Conservation (phyloP, 2,329 filamentous ascomycete species). For the Beauveria rudraprayagi region DNA sequence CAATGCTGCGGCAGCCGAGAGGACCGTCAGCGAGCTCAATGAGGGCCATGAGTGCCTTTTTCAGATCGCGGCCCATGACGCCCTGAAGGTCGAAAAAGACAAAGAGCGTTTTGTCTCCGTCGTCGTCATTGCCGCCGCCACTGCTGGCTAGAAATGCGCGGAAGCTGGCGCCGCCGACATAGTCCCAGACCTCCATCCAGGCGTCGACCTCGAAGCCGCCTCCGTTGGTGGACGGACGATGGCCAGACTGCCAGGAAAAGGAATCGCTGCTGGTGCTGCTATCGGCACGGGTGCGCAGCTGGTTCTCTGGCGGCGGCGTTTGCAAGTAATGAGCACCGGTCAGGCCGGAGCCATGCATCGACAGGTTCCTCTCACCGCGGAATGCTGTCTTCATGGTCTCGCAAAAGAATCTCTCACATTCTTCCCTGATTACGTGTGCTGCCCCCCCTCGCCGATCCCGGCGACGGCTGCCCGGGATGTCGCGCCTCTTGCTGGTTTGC, state of each 20-base stretch:
- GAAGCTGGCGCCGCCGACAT: slow-evolving; percentile 74
- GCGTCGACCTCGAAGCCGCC: slow-evolving; percentile 39
- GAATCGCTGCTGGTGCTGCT: not conserved
- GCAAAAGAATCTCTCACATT: slow-evolving; percentile 99
- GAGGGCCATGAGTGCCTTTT: slow-evolving; percentile 84
- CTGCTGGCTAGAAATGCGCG: slow-evolving; percentile 69
- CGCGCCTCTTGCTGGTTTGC: slow-evolving; percentile 27
- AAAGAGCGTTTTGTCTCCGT: slow-evolving; percentile 67
- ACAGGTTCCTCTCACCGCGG: slow-evolving; percentile 85
- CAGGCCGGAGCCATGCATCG: slow-evolving; percentile 73
- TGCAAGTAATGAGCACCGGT: slow-evolving; percentile 57
- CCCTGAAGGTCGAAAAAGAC: slow-evolving; percentile 72
- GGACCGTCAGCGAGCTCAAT: slow-evolving; percentile 78
- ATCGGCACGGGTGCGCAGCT: slow-evolving; percentile 28
- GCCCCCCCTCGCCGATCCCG: slow-evolving; percentile 72
- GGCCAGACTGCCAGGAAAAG: slow-evolving; percentile 11
- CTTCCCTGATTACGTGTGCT: slow-evolving; percentile 93
- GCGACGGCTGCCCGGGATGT: slow-evolving; percentile 31
- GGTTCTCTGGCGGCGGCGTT: slow-evolving; percentile 46
- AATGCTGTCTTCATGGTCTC: slow-evolving; percentile 90
- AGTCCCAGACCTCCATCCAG: slow-evolving; percentile 80
- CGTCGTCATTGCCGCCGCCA: slow-evolving; percentile 40
- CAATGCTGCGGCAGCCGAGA: slow-evolving; percentile 67
- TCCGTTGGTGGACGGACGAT: slow-evolving; percentile 15
- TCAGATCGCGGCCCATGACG: slow-evolving; percentile 67